Evolutionary conservation across 164 flowering plant species (phyloP), one percentile per base, ranked within the genome.

Genomic region (Macadamia tetraphylla): DNA sequence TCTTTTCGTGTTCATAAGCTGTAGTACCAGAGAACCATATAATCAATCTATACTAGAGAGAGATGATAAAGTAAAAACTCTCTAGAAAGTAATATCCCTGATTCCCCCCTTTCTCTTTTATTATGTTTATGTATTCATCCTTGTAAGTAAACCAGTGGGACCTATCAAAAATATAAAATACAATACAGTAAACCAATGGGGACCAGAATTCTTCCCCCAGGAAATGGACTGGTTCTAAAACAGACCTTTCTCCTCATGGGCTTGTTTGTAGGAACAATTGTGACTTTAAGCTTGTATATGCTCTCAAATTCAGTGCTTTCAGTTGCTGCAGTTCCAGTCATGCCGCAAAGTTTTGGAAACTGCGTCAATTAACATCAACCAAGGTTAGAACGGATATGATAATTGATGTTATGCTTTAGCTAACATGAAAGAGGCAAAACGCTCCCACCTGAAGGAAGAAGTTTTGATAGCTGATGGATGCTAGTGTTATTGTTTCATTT

Each of bases 271-370:
- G 98, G 98, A 43, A 94, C 97, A 81, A 88, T 88, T 74, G 95
- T 92, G 63, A 92, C 97, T 85, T 94, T 91, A 49, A 94, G 97
- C 81, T 92, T 94, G 85, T 92, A 94, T 67, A 94, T 94, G 75
- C 95, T 91, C 84, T 94, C 95, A 81, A 94, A 94, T 81, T 94
- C 98, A 62, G 93, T 80, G 73, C 90, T 87, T 80, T 94, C 98
- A 72, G 98, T 94, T 63, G 98, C 92, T 65, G 98, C 98, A 53
- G 98, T 94, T 58, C 98, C 98, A 71, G 98, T 94, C 98, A 94
- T 94, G 61, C 98, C 97, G 82, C 98, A 91, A 69, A 90, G 96
- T 79, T 91, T 94, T 58, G 97, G 97, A 68, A 94, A 94, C 98
- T 94, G 82, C 40, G 76, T 62, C 61, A 65, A 29, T 67, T 23